Percentiles rank a stretch among this genome's conserved stretches.
These are phyloP conservation scores for Tylopilus felleus DNA, from an alignment of 768 basidiomycete genomes.

Conservation along the genomic window DNA sequence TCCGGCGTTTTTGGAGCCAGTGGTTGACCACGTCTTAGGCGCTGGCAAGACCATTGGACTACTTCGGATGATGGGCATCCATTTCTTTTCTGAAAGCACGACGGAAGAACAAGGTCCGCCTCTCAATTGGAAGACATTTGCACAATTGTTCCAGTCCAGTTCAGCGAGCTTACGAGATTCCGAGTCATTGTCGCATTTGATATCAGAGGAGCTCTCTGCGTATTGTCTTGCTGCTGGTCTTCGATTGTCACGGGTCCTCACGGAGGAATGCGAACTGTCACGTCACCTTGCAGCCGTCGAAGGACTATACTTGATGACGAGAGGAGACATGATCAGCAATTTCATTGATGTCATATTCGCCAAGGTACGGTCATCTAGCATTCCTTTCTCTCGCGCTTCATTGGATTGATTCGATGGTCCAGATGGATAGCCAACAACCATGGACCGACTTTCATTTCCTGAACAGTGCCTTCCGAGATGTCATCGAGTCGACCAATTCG, in stretches of 20 bases:
- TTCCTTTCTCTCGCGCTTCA: not conserved
- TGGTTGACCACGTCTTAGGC: conserved; percentile 55
- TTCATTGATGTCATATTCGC: conserved; percentile 72
- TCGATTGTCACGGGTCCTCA: conserved; percentile 53
- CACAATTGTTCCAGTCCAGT: conserved; percentile 36
- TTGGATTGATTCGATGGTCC: not conserved
- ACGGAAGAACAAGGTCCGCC: conserved; percentile 27
- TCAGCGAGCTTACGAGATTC: conserved; percentile 44
- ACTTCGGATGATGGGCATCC: conserved; percentile 50
- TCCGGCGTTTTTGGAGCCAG: conserved; percentile 60
- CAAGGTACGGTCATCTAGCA: conserved; percentile 45
- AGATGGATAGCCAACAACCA: conserved; percentile 72
- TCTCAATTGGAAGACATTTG: conserved; percentile 43
- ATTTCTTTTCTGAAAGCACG: conserved; percentile 14
- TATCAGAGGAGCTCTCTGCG: conserved; percentile 62
- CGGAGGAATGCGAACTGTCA: conserved; percentile 65
- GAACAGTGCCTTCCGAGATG: conserved; percentile 72
- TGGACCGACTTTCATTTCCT: conserved; percentile 86
- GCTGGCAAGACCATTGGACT: conserved; percentile 79
- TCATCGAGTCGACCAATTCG: conserved; percentile 48
- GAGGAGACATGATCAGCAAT: conserved; percentile 73
- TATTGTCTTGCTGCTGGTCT: conserved; percentile 51
- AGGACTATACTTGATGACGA: conserved; percentile 69
- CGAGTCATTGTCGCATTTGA: conserved; percentile 56
- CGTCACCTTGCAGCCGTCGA: conserved; percentile 63